phyloP scores from a whole-genome alignment of 768 basidiomycete genomes.

The Mycena floridula region DNA sequence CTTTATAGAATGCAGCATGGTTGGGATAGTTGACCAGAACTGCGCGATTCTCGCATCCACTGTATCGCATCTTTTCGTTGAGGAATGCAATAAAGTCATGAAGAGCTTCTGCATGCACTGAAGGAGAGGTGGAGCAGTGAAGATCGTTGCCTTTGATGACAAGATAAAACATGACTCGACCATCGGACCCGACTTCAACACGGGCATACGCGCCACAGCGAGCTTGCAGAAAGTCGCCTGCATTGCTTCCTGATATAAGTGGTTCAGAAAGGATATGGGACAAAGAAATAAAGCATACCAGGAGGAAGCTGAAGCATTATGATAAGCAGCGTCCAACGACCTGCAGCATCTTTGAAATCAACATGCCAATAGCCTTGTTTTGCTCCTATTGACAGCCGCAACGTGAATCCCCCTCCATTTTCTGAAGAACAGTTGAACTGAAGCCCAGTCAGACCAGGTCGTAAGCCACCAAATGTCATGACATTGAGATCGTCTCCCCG shows the following conservation, averaged over 20 bases:
- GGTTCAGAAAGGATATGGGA: too few species aligned
- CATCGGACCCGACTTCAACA: background rate
- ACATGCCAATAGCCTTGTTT: too few species aligned
- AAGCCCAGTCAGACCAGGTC: too few species aligned
- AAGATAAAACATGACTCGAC: background rate
- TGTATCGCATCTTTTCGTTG: background rate
- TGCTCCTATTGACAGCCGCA: too few species aligned
- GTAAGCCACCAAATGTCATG: too few species aligned
- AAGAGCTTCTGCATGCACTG: background rate
- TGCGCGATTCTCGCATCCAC: background rate
- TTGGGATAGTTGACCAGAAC: background rate
- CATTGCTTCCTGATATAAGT: background rate
- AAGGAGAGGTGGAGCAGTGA: background rate
- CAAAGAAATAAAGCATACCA: too few species aligned
- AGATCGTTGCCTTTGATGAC: background rate
- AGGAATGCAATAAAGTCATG: background rate
- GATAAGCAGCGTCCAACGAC: too few species aligned
- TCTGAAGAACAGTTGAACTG: too few species aligned
- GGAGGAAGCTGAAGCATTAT: too few species aligned
- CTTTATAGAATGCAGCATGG: background rate
- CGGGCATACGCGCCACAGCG: background rate
- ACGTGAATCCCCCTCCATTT: too few species aligned
- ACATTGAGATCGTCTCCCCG: too few species aligned
- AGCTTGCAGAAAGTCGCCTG: background rate
- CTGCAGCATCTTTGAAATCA: too few species aligned